Evolutionary conservation across 2,329 filamentous ascomycete genomes (phyloP).

Genomic region (Colletotrichum destructivum): DNA sequence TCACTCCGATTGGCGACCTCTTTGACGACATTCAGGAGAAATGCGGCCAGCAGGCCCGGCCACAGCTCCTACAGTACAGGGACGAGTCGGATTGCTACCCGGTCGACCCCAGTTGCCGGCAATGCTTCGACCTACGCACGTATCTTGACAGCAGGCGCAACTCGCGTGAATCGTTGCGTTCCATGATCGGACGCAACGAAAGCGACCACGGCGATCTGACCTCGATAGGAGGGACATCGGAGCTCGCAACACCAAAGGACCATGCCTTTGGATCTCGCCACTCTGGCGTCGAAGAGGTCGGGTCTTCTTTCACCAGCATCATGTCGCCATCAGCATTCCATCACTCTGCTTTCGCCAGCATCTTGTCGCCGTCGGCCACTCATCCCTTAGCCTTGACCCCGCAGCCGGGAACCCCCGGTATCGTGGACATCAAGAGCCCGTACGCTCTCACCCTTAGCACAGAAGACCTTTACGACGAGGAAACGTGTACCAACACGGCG

Average conservation of each 20-base stretch:
- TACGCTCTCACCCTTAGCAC: constrained; percentile 55
- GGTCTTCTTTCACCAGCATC: constrained; percentile 51
- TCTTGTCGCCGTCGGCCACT: constrained; percentile 48
- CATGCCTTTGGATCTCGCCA: constrained; percentile 50
- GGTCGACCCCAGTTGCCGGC: constrained; percentile 57
- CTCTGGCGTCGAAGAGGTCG: constrained; percentile 53
- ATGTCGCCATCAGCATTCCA: constrained; percentile 48
- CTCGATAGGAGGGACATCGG: constrained; percentile 57
- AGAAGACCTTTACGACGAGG: constrained; percentile 52
- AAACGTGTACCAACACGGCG: background rate
- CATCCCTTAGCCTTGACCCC: constrained; percentile 47
- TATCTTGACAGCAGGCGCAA: constrained; percentile 60
- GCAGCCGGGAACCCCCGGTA: constrained; percentile 50
- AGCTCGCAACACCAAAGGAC: constrained; percentile 60
- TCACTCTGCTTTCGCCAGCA: constrained; percentile 47
- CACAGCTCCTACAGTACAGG: constrained; percentile 57
- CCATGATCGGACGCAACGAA: constrained; percentile 58
- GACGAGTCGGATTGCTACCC: constrained; percentile 59
- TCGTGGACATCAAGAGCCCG: constrained; percentile 55
- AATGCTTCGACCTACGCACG: constrained; percentile 58
- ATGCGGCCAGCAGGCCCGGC: constrained; percentile 56
- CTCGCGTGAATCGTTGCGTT: constrained; percentile 58
- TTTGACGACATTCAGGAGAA: constrained; percentile 63
- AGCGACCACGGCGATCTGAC: constrained; percentile 55
- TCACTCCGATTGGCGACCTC: constrained; percentile 61